Evolutionary conservation across 2,329 filamentous ascomycete species (phyloP).

Genomic region (Stagonosporopsis chrysanthemi): DNA sequence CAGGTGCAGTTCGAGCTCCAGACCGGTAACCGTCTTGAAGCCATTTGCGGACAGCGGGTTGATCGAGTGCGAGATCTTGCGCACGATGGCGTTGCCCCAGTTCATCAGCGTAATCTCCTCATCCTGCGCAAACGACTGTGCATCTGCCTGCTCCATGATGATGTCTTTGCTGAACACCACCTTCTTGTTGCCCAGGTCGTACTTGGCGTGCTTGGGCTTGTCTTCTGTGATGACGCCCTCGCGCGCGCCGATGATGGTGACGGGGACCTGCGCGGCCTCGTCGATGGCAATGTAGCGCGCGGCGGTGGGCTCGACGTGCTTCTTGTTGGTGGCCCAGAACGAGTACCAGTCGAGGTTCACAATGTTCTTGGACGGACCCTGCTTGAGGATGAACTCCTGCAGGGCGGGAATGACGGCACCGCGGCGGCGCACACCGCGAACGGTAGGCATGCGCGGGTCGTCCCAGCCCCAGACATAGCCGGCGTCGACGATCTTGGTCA

Average conservation of each 20-base stretch:
- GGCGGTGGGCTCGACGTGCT: conserved; percentile 59
- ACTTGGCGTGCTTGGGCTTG: conserved; percentile 89
- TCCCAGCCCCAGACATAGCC: conserved; percentile 85
- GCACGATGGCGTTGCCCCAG: conserved; percentile 90
- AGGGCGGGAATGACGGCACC: conserved; percentile 82
- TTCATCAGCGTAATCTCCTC: conserved; percentile 97
- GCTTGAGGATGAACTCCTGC: conserved; percentile 83
- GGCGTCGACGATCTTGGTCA: conserved; percentile 80
- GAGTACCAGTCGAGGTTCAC: conserved; percentile 83
- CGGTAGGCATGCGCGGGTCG: conserved; percentile 85
- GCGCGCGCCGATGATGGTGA: conserved; percentile 70
- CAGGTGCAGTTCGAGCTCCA: conserved; percentile 88
- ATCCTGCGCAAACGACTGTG: conserved; percentile 77
- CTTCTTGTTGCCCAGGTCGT: conserved; percentile 85
- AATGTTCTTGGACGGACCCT: conserved; percentile 83
- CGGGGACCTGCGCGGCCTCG: conserved; percentile 74
- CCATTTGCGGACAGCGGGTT: conserved; percentile 59
- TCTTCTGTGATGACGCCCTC: conserved; percentile 67
- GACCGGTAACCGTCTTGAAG: conserved; percentile 64
- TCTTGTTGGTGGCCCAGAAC: conserved; percentile 63
- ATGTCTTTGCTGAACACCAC: conserved; percentile 79
- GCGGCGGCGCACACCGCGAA: conserved; percentile 78
- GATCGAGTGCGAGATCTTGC: conserved; percentile 65
- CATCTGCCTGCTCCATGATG: conserved; percentile 86
- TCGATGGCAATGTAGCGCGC: conserved; percentile 64